These are phyloP conservation scores for Pseudogymnoascus sp. DNA, from an alignment of 2,329 filamentous ascomycete species.

Conservation along the genomic window DNA sequence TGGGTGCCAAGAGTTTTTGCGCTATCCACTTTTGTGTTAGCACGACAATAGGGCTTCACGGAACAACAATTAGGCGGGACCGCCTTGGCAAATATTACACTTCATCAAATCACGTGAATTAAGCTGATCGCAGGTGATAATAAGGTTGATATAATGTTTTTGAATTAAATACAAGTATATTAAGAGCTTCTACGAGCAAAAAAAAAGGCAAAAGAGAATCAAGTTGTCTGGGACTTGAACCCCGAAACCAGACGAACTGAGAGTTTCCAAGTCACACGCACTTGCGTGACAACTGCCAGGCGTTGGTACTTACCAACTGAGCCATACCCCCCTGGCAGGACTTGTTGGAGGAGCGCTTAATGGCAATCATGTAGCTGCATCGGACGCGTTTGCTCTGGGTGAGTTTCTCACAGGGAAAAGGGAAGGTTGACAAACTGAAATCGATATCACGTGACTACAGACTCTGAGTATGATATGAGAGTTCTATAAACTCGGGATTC, in stretches of 20 bases:
- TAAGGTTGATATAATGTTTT: background rate
- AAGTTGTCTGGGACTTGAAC: background rate
- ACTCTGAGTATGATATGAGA: background rate
- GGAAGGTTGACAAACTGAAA: background rate
- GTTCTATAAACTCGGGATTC: background rate
- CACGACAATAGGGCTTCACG: background rate
- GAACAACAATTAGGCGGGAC: background rate
- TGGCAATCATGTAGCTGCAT: background rate
- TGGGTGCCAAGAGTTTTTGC: slow-evolving; percentile 8
- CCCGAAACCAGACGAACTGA: slow-evolving; percentile 5
- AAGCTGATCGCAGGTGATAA: background rate
- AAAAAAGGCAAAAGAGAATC: slow-evolving; percentile 4
- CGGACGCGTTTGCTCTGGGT: background rate
- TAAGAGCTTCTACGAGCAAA: background rate
- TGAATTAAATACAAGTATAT: background rate
- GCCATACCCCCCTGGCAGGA: slow-evolving; percentile 7
- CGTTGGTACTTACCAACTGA: slow-evolving; percentile 3
- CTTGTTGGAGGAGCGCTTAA: background rate
- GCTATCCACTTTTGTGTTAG: slow-evolving; percentile 2
- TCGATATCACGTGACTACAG: background rate
- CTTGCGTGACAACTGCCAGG: slow-evolving; percentile 1
- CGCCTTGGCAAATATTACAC: background rate
- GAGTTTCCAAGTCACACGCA: slow-evolving; percentile 8
- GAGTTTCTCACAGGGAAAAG: background rate
- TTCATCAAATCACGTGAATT: background rate